phyloP scores from a whole-genome alignment of 148 eudicot genomes.

The Dianthus caryophyllus region DNA sequence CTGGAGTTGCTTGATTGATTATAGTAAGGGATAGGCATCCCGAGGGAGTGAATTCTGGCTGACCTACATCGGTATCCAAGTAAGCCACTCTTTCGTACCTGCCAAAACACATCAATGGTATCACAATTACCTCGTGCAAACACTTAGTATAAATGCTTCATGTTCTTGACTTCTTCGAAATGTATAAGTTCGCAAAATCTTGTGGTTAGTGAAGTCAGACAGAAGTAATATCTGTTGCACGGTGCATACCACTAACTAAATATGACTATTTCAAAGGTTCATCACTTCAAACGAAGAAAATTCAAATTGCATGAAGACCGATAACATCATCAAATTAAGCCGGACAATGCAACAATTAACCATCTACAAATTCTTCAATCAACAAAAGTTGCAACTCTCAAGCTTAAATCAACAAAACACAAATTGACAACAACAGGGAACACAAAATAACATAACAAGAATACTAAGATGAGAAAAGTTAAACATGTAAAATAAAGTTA shows the following conservation, averaged over 20 bases:
- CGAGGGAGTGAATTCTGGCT: conserved; percentile 93
- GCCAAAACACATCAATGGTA: conserved; percentile 17
- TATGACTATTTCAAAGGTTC: no score
- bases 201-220: background rate
- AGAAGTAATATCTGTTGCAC: background rate
- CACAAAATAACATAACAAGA: no score
- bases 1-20: conserved; percentile 68
- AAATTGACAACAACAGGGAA: no score
- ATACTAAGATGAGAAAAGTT: no score
- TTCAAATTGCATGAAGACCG: background rate
- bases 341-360: no score
- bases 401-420: no score
- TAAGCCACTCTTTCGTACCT: conserved; percentile 76
- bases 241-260: background rate
- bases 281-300: background rate
- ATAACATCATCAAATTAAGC: background rate
- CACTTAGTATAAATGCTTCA: background rate
- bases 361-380: no score
- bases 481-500: no score
- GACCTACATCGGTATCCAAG: conserved; percentile 97
- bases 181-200: background rate
- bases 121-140: background rate
- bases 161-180: no score
- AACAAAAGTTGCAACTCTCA: no score
- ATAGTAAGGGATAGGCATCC: conserved; percentile 79